Evolutionary conservation across 1,139 yeast genomes (phyloP), one percentile per base, ranked within the genome.

Genomic region (Kodamaea anthophila): DNA sequence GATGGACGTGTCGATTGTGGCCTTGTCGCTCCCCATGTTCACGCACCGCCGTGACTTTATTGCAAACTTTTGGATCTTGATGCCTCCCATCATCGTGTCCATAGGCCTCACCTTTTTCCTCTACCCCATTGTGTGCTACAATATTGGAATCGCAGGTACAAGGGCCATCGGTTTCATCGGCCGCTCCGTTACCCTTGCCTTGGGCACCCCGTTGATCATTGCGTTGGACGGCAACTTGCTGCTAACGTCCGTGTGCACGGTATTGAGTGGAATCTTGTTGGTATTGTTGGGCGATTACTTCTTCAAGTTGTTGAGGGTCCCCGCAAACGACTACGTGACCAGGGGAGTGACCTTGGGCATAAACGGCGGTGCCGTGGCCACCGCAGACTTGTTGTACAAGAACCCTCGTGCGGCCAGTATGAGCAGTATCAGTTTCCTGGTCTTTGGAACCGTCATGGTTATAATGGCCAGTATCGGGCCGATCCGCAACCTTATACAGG

Each of bases 391-490:
- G 30, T 54, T 83, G 20, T 72, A 70, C 18, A 65, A 68, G 20
- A 88, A 82, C 44, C 85, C 93, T 4, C 60, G 93, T 40, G 91
- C 93, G 12, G 88, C 88, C 2, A 84, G 87, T 5, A 74, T 83
- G 67, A 74, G 85, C 36, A 71, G 82, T 6, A 63, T 83, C 44
- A 70, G 84, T 40, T 83, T 83, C 52, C 76, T 79, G 18, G 51
- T 79, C 13, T 83, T 74, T 49, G 94, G 93, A 9, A 77, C 88
- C 0, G 54, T 77, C 5, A 75, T 83, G 83, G 74, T 83, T 32
- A 64, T 83, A 5, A 43, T 83, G 55, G 75, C 84, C 10, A 77
- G 84, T 33, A 71, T 81, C 23, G 65, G 44, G 5, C 54, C 53
- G 9, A 46, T 61, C 4, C 38, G 60, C 31, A 49, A 47, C 9